Base-by-base conservation (phyloP, 495 filamentous ascomycete genomes). In the Chaetomium cochliodes region DNA sequence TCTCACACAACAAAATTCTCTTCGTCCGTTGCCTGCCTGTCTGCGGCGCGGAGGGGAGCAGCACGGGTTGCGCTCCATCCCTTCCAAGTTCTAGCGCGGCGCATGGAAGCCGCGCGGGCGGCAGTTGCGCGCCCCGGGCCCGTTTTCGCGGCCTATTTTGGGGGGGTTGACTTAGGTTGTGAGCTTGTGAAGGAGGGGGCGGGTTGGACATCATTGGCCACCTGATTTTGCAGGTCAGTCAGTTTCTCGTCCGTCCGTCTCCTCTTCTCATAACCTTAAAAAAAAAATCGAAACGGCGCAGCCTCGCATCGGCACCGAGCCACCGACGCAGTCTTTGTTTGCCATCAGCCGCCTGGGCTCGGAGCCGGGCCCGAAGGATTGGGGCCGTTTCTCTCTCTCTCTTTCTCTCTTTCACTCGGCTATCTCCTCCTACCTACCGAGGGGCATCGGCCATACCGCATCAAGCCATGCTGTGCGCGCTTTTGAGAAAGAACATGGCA, bases 101-200 rank as follows among this genome's bases (percentile, higher is more conserved):
- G 52, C 52, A 55, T 55, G 52, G 52, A 55, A 55, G n/a, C 41
- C 6, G 33, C 20, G n/a, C 33, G 54, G 37, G 20, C 54, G 57
- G 57, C 57, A 60, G 57, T 60, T 46, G 56, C 22, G 49, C 49
- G 49, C 55, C 55, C 23, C 57, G 57, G 39, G 42, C 57, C 57
- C 23, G 41, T 60, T 49, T 15, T 22, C 11, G 44, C 22, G 53
- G 33, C 33, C n/a, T 41, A 33, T 57, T 57, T 50, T 23, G 20
- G 46, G 54, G 37, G 33, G 54, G 30, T n/a, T 22, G 54, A 37
- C 15, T 5, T 18, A 46, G 42, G 5, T 41, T 2, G 39, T 2
- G 3, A 6, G 6, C 28, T 30, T 30, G 33, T 37, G 33, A 37
- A 8, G 33, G 33, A 37, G 33, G 33, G 33, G 33, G 33, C 33